Percentiles rank a stretch among this genome's conserved stretches.
These are phyloP conservation scores for Clitoria ternatea DNA, from an alignment of 306 rosid genomes.

Conservation along the genomic window DNA sequence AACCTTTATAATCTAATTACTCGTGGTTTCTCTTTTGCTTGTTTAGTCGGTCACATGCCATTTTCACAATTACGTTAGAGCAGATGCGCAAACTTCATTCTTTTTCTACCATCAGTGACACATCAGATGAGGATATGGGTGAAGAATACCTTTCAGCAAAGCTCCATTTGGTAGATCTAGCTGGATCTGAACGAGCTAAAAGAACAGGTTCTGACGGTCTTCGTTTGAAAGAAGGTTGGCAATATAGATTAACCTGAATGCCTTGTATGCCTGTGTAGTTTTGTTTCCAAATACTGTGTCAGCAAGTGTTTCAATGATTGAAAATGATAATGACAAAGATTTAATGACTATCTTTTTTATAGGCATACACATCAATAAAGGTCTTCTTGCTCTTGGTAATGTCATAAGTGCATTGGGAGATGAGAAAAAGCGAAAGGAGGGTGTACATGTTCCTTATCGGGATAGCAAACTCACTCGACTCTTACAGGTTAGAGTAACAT, in stretches of 20 bases:
- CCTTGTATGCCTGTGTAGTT: background rate
- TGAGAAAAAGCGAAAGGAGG: conserved; percentile 82
- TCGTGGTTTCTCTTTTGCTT: conserved; percentile 29
- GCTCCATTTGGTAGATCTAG: conserved; percentile 87
- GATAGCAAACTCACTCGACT: conserved; percentile 93
- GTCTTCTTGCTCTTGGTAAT: conserved; percentile 89
- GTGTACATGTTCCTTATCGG: conserved; percentile 74
- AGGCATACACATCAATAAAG: conserved; percentile 84
- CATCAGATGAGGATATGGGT: conserved; percentile 71
- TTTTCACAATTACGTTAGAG: conserved; percentile 81
- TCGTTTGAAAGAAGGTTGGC: conserved; percentile 74
- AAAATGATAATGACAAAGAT: background rate
- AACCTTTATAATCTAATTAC: conserved; percentile 29
- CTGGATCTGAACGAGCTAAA: conserved; percentile 90
- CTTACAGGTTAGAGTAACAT: conserved; percentile 62
- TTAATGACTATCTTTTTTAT: conserved; percentile 3
- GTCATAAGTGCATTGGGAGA: conserved; percentile 86
- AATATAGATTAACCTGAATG: conserved; percentile 3
- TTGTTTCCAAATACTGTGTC: conserved; percentile 11
- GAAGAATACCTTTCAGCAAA: conserved; percentile 83
- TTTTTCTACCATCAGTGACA: conserved; percentile 50
- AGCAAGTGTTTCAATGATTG: background rate
- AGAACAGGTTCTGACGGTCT: conserved; percentile 76
- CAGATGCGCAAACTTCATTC: conserved; percentile 69
- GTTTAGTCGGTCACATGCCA: conserved; percentile 86